Percentiles rank a stretch among this genome's conserved stretches.
phyloP scores from a whole-genome alignment of 2,329 filamentous ascomycete species.

The Tricladium varicosporioides region DNA sequence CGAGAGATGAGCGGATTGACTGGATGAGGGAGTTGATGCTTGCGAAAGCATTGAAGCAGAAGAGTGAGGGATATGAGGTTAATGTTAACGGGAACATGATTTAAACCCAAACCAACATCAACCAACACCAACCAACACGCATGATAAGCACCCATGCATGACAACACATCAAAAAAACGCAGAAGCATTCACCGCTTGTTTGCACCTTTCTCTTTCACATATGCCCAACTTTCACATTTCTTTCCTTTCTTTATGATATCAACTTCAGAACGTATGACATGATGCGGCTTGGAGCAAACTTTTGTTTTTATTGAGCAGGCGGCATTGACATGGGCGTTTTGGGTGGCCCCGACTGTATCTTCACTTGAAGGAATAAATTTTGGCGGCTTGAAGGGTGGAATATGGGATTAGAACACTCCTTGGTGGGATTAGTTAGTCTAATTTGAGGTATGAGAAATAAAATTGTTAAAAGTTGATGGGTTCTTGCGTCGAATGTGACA shows the following conservation, averaged over 20 bases:
- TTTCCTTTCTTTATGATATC: conserved; percentile 1
- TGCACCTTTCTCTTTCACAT: not conserved
- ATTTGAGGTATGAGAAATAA: conserved; percentile 1
- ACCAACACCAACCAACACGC: no score
- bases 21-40: conserved; percentile 97
- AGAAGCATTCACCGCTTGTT: conserved; percentile 6
- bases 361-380: conserved; percentile 1
- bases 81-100: conserved; percentile 79
- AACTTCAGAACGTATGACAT: not conserved
- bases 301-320: conserved; percentile 3
- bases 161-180: not conserved
- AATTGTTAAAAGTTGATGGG: not conserved
- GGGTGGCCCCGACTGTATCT: not conserved
- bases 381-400: conserved; percentile 1
- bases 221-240: not conserved
- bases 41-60: conserved; percentile 81
- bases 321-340: conserved; percentile 14
- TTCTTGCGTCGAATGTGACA: no score
- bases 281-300: not conserved
- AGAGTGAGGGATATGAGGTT: conserved; percentile 79
- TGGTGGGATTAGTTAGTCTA: conserved; percentile 1
- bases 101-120: conserved; percentile 32
- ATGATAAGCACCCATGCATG: no score
- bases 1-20: conserved; percentile 86
- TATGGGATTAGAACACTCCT: conserved; percentile 12